These are phyloP conservation scores for Phlyctochytrium arcticum DNA, from an alignment of 192 early-diverging fungal species.

Conservation along the genomic window DNA sequence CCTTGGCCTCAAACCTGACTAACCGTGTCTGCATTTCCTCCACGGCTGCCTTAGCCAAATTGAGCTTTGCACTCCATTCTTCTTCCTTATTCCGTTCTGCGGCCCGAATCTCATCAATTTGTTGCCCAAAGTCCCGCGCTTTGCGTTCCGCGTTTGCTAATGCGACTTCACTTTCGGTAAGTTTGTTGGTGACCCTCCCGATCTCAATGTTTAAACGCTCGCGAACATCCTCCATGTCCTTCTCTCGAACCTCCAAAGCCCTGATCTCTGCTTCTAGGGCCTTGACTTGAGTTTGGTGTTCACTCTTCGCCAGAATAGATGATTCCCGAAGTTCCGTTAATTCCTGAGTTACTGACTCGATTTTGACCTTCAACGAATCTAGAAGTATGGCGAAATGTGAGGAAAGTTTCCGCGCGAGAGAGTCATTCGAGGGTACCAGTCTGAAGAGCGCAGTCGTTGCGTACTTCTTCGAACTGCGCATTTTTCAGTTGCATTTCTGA, in stretches of 20 bases:
- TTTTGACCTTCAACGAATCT: neutral
- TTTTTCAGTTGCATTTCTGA: neutral
- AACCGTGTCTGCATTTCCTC: slow-evolving; percentile 3
- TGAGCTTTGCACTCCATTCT: neutral
- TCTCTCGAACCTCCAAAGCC: neutral
- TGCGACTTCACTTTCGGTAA: neutral
- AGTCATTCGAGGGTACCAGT: too few relatives aligned
- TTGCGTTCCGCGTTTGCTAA: neutral
- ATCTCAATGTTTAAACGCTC: slow-evolving; percentile 2
- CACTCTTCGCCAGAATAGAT: neutral
- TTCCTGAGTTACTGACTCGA: neutral
- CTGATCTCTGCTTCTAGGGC: slow-evolving; percentile 4
- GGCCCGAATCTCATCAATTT: neutral
- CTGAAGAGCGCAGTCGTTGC: too few relatives aligned
- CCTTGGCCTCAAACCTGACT: neutral
- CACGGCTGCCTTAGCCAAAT: neutral
- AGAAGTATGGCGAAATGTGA: too few relatives aligned
- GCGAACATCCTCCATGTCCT: neutral
- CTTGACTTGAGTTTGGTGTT: neutral
- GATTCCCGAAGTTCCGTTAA: neutral
- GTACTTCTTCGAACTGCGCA: too few relatives aligned
- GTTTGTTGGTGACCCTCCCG: neutral
- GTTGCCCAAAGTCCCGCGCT: neutral
- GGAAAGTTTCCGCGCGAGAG: too few relatives aligned
- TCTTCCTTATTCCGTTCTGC: slow-evolving; percentile 3